Base-by-base conservation (phyloP, 441 rosid species). In the Pelargonium australe region DNA sequence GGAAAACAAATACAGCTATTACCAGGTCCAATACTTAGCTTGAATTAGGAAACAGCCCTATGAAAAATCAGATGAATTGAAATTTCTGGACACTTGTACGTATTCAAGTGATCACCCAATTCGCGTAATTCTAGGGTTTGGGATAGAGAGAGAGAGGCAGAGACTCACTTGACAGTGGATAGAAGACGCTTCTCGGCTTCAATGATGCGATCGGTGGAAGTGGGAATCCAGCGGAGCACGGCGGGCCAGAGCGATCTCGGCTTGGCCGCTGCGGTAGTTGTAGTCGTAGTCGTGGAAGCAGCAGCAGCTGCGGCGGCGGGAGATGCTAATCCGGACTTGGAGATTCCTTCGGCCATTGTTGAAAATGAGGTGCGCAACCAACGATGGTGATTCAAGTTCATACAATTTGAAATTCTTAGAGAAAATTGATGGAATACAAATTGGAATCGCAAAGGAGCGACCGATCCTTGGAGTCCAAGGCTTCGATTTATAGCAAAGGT, bases 181-280 rank as follows among this genome's bases (percentile, higher is more conserved):
- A 95, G 97, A 47, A 95, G 99, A 64, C 96, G 98, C 28, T 95
- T 89, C 84, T 95, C 99, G 70, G 98, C 88, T 77, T 90, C 91
- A 75, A 95, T 86, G 83, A 95, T 83, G 70, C 77, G 89, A 65
- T 89, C 90, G 82, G 91, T 88, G 76, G 99, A 95, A 57, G 98
- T 87, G 23, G 99, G 99, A 57, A 95, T 84, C 98, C 99, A 95
- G 8, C 98, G 98, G 84, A 95, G 93, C 17, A 86, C 68, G 70
- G 91, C 84, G 1, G 97, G 99, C 97, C 97, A 92, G 53, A 84
- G 64, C 4, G 86, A 89, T 72, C 91, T 73, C 0, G 88, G 68
- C 70, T 81, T 87, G 4, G 88, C 77, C 41, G 85, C 66, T 45
- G 40, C 1, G 40, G 40, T 34, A 5, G 40, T 34, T 4, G 40